Base-by-base conservation (phyloP, 2,329 filamentous ascomycete genomes). In the Calonectria hongkongensis region DNA sequence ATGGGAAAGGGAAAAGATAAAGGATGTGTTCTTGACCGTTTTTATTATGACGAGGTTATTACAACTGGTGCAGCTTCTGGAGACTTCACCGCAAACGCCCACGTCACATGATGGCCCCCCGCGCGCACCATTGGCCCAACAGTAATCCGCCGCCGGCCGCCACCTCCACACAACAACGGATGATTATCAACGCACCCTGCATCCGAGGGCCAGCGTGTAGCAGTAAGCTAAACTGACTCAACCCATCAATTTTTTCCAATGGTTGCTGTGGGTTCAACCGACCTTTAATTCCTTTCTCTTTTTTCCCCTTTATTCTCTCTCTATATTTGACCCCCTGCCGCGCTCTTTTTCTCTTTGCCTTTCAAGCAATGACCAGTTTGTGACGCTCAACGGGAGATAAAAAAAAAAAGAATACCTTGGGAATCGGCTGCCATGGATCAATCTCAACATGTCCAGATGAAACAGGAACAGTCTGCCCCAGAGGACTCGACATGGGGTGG, bases 401-500 rank as follows among this genome's bases (percentile, higher is more conserved):
- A 21, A 43, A 71, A 43, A 71, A 21, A 21, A 21, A 21, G 21
- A 21, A 21, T 72, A 45, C 66, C 63, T 60, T 60, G 33, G 54
- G 69, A 73, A 48, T 47, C 66, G 41, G 21, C 65, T 50, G 45
- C 58, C 15, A 80, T 80, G 76, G 73, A 73, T 41, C 71, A 45
- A 48, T 69, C 72, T 10, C 73, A 77, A 25, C 75, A 80, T 78
- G 73, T 56, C 21, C 75, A 71, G 39, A 67, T 67, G 41, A 77
- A 73, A 30, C 64, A 74, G 41, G 74, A 73, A 27, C 66, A 74
- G 41, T 64, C 74, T 56, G 72, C 75, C 45, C 81, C 79, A 5
- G 84, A 86, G 21, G 83, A 86, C 51, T 81, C 82, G 67, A 81
- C 84, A 69, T 94, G 92, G 92, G 85, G 85, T 41, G 92, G 91